Evolutionary conservation across 371 early-diverging fungal species (phyloP).

Genomic region (Amoeboaphelidium occidentale): DNA sequence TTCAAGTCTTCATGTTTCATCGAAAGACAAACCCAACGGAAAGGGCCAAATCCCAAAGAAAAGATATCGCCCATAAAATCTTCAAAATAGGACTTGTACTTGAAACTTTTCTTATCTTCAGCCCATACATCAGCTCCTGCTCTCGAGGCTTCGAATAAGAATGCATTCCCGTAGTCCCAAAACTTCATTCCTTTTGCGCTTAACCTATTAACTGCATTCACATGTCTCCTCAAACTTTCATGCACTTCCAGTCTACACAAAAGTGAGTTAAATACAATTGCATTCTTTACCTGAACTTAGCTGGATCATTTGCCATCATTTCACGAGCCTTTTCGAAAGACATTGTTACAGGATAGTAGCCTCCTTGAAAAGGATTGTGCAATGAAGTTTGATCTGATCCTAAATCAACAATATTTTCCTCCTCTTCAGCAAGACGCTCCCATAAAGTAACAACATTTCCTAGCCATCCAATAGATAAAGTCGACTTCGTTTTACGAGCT

Average conservation of each 20-base stretch:
- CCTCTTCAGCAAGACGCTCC: conserved; percentile 2
- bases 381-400: conserved; percentile 3
- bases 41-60: conserved; percentile 4
- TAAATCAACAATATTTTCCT: conserved; percentile 1
- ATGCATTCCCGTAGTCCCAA: conserved; percentile 4
- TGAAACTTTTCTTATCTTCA: conserved; percentile 1
- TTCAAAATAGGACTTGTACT: conserved; percentile 4
- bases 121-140: conserved; percentile 2
- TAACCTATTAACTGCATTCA: conserved; percentile 1
- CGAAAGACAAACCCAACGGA: conserved; percentile 3
- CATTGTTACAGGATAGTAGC: conserved; percentile 2
- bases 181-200: conserved; percentile 1
- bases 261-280: too few relatives aligned
- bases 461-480: conserved; percentile 2
- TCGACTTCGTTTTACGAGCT: not conserved
- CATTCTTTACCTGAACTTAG: too few relatives aligned
- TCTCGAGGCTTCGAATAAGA: conserved; percentile 1
- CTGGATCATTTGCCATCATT: conserved; percentile 3
- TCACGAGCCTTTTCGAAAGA: not conserved
- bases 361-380: conserved; percentile 4
- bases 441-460: conserved; percentile 4
- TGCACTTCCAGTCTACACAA: conserved; percentile 1
- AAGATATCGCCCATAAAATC: conserved; percentile 5
- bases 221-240: conserved; percentile 1
- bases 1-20: not conserved